Evolutionary conservation across 192 early-diverging fungal genomes (phyloP).

Genomic region (Diversispora epigaea): DNA sequence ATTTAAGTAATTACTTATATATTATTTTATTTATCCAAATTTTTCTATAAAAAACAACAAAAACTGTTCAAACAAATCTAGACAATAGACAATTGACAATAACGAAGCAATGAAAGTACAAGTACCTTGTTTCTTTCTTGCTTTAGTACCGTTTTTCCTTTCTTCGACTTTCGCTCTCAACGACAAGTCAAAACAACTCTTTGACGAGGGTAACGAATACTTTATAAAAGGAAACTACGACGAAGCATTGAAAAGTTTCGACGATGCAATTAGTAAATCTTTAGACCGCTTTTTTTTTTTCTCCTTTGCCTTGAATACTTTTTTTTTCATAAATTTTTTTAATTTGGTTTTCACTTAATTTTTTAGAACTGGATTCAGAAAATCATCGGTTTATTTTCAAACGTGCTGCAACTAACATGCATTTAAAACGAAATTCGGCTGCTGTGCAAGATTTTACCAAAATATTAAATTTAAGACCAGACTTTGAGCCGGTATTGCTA

Average conservation of each 20-base stretch:
- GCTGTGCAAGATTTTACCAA: constrained; percentile 82
- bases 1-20: too few species aligned
- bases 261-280: constrained; percentile 6
- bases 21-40: too few species aligned
- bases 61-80: too few species aligned
- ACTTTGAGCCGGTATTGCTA: constrained; percentile 79
- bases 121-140: not conserved
- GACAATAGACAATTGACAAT: too few species aligned
- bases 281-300: not conserved
- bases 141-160: not conserved
- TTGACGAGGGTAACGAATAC: constrained; percentile 15
- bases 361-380: constrained; percentile 66
- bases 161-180: constrained; percentile 16
- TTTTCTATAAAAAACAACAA: too few species aligned
- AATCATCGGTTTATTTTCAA: constrained; percentile 88
- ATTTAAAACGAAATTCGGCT: constrained; percentile 64
- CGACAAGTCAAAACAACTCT: constrained; percentile 14
- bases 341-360: too few species aligned
- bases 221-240: not conserved
- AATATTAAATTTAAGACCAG: constrained; percentile 76
- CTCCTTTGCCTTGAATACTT: not conserved
- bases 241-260: constrained; percentile 20
- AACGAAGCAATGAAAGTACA: not conserved
- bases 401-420: constrained; percentile 80
- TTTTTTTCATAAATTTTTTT: not conserved